phyloP scores from a whole-genome alignment of 768 basidiomycete species.

The Agrocybe praecox region DNA sequence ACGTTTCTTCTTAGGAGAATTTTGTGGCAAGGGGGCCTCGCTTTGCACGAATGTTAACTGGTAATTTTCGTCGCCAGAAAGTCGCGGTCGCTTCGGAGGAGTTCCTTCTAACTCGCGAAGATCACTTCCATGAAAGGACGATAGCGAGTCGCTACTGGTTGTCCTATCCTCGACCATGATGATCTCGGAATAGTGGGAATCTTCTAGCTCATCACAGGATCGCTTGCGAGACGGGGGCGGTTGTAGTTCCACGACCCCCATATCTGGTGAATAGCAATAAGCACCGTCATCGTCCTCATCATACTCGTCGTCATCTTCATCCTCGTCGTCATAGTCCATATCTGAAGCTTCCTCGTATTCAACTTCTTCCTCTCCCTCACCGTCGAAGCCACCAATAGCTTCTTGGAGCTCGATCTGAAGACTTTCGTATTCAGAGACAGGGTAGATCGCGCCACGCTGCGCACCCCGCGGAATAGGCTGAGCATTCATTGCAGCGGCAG shows the following conservation, averaged over 20 bases:
- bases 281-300: constrained; percentile 18
- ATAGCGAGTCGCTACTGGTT: constrained; percentile 14
- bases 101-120: constrained; percentile 21
- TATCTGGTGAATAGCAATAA: constrained; percentile 18
- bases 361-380: constrained; percentile 25
- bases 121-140: constrained; percentile 15
- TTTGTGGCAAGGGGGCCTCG: constrained; percentile 19
- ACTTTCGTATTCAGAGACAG: constrained; percentile 1
- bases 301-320: constrained; percentile 20
- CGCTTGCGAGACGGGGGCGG: constrained; percentile 20
- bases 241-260: constrained; percentile 8
- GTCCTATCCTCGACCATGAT: constrained; percentile 1
- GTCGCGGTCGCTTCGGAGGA: constrained; percentile 31
- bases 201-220: constrained; percentile 24
- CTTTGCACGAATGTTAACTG: background rate
- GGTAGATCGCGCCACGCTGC: no score
- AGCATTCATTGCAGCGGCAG: constrained; percentile 25
- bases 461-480: constrained; percentile 13
- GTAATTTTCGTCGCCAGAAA: constrained; percentile 9
- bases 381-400: constrained; percentile 19
- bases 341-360: constrained; percentile 21
- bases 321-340: constrained; percentile 22
- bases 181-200: constrained; percentile 3
- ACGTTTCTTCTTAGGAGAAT: constrained; percentile 41
- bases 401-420: constrained; percentile 25